phyloP scores from a whole-genome alignment of 345 rosid species.

The Isatis tinctoria region DNA sequence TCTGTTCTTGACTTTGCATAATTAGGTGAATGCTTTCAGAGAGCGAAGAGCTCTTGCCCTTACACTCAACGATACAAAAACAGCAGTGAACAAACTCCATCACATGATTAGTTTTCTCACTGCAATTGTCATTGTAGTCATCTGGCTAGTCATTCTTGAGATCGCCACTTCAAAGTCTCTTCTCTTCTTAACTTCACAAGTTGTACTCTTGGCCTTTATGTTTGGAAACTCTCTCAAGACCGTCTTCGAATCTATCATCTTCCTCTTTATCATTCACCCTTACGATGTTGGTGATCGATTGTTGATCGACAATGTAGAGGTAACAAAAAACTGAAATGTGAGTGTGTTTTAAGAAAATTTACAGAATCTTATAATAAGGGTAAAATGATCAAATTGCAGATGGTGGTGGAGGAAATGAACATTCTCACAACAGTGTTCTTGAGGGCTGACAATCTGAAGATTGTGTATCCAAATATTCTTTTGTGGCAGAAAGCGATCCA shows the following conservation, averaged over 20 bases:
- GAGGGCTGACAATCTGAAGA: slow-evolving; percentile 70
- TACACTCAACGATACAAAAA: slow-evolving; percentile 88
- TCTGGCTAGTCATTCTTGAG: slow-evolving; percentile 72
- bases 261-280: slow-evolving; percentile 86
- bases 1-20: slow-evolving; percentile 27
- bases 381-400: slow-evolving; percentile 21
- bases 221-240: slow-evolving; percentile 92
- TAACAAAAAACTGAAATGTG: not conserved
- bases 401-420: slow-evolving; percentile 97
- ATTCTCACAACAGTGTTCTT: slow-evolving; percentile 77
- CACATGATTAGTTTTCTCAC: slow-evolving; percentile 54
- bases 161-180: slow-evolving; percentile 66
- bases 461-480: slow-evolving; percentile 60
- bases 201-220: slow-evolving; percentile 71
- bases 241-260: slow-evolving; percentile 73
- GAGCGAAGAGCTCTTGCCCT: slow-evolving; percentile 88
- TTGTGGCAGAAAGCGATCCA: slow-evolving; percentile 61
- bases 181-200: slow-evolving; percentile 63
- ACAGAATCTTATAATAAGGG: not conserved
- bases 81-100: slow-evolving; percentile 88
- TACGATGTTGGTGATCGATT: slow-evolving; percentile 96
- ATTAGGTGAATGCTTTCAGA: slow-evolving; percentile 84
- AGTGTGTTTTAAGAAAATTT: not conserved
- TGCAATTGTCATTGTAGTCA: slow-evolving; percentile 39
- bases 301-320: slow-evolving; percentile 69